phyloP scores from a whole-genome alignment of 345 rosid genomes.

The Citrus trifoliata region DNA sequence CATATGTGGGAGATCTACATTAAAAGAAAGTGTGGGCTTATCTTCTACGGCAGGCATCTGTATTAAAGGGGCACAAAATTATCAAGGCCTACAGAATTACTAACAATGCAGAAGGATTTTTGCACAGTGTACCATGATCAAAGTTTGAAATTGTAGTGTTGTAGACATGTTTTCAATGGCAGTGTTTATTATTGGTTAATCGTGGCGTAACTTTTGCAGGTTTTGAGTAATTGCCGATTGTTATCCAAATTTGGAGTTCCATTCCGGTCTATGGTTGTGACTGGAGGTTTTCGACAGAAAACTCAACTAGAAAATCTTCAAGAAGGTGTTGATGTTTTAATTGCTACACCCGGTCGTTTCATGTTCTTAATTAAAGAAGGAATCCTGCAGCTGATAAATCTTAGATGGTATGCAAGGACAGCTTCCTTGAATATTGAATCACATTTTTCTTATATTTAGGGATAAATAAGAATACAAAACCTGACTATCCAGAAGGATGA shows the following conservation, averaged over 20 bases:
- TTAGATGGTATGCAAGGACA: conserved; percentile 53
- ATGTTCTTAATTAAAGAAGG: conserved; percentile 72
- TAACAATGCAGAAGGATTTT: conserved; percentile 5
- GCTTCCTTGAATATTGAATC: conserved; percentile 3
- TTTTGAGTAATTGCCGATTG: conserved; percentile 67
- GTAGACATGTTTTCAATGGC: conserved; percentile 1
- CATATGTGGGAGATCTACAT: background rate
- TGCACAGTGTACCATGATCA: background rate
- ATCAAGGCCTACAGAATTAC: background rate
- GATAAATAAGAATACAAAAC: background rate
- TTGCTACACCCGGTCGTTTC: conserved; percentile 98
- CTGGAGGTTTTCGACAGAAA: conserved; percentile 87
- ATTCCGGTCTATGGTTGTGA: conserved; percentile 85
- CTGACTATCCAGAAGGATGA: no score
- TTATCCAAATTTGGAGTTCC: conserved; percentile 85
- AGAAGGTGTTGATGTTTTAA: conserved; percentile 76
- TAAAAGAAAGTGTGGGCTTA: background rate
- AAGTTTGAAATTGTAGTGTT: background rate
- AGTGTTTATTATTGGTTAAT: conserved; percentile 20
- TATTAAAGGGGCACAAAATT: background rate
- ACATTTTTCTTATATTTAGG: background rate
- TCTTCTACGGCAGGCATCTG: background rate
- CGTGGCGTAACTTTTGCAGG: conserved; percentile 54
- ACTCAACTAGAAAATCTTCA: conserved; percentile 83
- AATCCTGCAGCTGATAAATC: conserved; percentile 57